Conservation (phyloP, 208 protist genomes). For the Trypanosoma conorhini region DNA sequence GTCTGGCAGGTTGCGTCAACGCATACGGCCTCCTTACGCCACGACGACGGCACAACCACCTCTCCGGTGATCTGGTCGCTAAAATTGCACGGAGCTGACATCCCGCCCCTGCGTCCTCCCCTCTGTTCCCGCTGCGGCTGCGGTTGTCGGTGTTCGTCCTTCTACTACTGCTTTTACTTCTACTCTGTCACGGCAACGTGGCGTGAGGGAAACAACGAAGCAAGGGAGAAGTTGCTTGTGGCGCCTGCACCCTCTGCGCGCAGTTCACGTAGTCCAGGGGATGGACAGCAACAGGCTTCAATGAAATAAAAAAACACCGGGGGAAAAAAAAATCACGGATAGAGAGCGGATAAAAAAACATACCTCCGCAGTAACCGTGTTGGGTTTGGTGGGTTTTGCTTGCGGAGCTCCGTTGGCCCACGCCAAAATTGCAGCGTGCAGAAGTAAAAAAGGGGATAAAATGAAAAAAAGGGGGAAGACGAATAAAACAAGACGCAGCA, state of each 20-base stretch:
- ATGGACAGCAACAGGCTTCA: background rate
- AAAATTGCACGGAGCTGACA: constrained; percentile 67
- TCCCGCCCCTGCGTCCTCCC: constrained; percentile 16
- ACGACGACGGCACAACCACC: constrained; percentile 61
- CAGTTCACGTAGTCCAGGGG: background rate
- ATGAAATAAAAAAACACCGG: constrained; percentile 5
- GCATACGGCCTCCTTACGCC: constrained; percentile 44
- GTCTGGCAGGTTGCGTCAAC: constrained; percentile 58
- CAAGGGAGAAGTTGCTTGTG: background rate
- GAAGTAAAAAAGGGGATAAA: background rate
- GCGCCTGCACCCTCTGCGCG: background rate
- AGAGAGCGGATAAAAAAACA: no score
- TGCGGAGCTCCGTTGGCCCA: background rate
- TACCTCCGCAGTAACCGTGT: no score
- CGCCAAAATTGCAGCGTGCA: background rate
- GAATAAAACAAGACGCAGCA: constrained; percentile 1
- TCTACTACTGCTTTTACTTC: background rate
- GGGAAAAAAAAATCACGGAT: constrained; percentile 13
- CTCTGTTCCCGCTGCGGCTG: background rate
- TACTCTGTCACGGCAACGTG: background rate
- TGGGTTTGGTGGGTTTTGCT: background rate
- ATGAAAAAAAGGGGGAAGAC: constrained; percentile 1
- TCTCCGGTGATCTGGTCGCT: constrained; percentile 77
- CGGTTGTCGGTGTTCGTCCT: background rate
- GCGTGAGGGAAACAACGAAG: background rate